Base-by-base conservation (phyloP, 2,329 filamentous ascomycete species). In the Colletotrichum orbiculare region DNA sequence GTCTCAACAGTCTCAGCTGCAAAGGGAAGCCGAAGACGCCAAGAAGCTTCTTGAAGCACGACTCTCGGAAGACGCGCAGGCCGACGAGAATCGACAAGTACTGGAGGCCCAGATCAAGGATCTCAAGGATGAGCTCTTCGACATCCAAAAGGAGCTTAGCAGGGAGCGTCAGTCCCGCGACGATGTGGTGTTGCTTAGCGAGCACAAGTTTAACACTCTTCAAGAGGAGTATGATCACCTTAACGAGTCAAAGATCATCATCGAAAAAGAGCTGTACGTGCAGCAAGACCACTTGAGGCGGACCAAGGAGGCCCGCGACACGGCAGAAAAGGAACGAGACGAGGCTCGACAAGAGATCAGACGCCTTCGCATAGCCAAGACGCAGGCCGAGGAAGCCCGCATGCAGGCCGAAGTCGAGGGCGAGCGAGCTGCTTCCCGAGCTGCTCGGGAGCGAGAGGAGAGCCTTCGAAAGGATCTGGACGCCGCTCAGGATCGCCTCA, bases 191-290 rank as follows among this genome's bases (percentile, higher is more conserved):
- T 88, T 97, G 70, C 90, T 98, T 62, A 89, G 92, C 5, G 94
- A 97, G 70, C 94, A 97, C 79, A 96, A 96, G 75, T 92, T 90
- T 71, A 84, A 91, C 48, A 88, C 90, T 54, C 83, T 99, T 66
- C 90, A 94, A 74, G 89, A 94, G 34, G 94, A 98, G 69, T 97
- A 89, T 71, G 90, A 96, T 54, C 87, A 88, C 39, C 84, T 98
- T 39, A 97, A 97, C 71, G 94, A 97, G 68, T 90, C 93, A 35
- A 99, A 99, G 78, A 97, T 97, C 72, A 97, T 90, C 50, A 97
- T 99, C 68, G 95, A 99, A 77, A 98, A 97, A 77, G 95, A 98
- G 77, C 90, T 99, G 76, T 98, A 98, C 75, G 91, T 92, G 6
- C 95, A 98, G 74, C 94, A 97, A 76, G 95, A 99, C 74, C 91